Evolutionary conservation across 1,284 basidiomycete species (phyloP).

Genomic region (Apiotrichum porosum): DNA sequence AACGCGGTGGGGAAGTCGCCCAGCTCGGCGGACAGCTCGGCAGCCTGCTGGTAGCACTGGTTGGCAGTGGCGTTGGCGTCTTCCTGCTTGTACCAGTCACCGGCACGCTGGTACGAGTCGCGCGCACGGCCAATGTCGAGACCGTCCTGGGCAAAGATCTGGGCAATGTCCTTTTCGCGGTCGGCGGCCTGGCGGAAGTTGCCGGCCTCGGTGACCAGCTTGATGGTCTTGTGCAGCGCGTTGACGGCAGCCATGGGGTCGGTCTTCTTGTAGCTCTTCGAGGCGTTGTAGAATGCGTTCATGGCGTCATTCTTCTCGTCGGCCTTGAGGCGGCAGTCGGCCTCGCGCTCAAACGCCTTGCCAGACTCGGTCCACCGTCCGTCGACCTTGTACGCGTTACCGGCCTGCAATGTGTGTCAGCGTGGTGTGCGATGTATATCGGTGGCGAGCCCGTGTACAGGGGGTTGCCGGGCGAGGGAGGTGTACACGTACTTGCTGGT

Average conservation of each 20-base stretch:
- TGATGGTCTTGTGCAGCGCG: slow-evolving; percentile 80
- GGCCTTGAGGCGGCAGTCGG: slow-evolving; percentile 80
- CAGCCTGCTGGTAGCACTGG: slow-evolving; percentile 91
- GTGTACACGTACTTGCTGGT: slow-evolving; percentile 44
- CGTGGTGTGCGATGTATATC: slow-evolving; percentile 12
- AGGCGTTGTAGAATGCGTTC: slow-evolving; percentile 94
- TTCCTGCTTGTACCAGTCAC: slow-evolving; percentile 96
- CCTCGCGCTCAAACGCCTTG: slow-evolving; percentile 79
- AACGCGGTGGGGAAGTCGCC: slow-evolving; percentile 82
- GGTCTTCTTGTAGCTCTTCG: slow-evolving; percentile 86
- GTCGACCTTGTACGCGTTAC: slow-evolving; percentile 92
- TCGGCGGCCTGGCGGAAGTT: slow-evolving; percentile 97
- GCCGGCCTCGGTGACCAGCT: slow-evolving; percentile 74
- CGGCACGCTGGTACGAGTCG: slow-evolving; percentile 86
- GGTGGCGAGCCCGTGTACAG: neutral
- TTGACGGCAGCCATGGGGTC: slow-evolving; percentile 81
- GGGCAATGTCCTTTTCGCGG: slow-evolving; percentile 92
- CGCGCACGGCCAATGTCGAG: slow-evolving; percentile 57
- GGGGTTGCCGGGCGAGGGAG: neutral
- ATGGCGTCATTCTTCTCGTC: slow-evolving; percentile 87
- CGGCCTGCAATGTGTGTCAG: slow-evolving; percentile 65
- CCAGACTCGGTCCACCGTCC: slow-evolving; percentile 87
- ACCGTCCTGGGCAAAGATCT: slow-evolving; percentile 74
- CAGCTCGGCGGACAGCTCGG: slow-evolving; percentile 86
- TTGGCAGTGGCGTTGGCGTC: slow-evolving; percentile 94